These are phyloP conservation scores for Alternaria panax DNA, from an alignment of 2,329 filamentous ascomycete species.

Conservation along the genomic window DNA sequence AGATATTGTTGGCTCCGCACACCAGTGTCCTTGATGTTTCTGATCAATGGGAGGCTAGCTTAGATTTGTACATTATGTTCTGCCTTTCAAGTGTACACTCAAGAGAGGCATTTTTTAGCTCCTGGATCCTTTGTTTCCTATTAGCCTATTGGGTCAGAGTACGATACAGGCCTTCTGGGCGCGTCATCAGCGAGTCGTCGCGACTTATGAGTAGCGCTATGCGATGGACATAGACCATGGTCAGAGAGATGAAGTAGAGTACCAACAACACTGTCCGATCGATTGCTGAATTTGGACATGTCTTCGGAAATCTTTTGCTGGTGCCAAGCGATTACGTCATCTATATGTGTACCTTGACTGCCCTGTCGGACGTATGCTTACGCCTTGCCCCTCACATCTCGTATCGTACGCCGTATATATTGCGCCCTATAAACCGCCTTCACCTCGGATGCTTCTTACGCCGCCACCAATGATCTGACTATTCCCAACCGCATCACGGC, in stretches of 20 bases:
- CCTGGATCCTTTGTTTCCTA: no score
- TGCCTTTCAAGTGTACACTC: neutral
- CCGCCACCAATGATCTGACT: neutral
- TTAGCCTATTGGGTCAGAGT: no score
- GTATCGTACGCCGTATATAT: neutral
- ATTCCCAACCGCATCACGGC: neutral
- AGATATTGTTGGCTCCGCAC: no score
- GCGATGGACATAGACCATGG: neutral
- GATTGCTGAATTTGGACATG: neutral
- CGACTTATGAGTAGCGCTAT: no score
- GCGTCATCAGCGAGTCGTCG: no score
- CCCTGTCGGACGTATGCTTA: neutral
- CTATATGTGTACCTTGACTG: neutral
- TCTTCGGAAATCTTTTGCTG: neutral
- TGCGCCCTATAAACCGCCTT: neutral
- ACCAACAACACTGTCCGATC: neutral
- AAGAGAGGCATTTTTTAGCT: neutral
- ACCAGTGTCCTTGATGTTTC: no score
- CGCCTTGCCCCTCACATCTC: neutral
- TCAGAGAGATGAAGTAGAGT: neutral
- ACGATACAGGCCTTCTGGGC: no score
- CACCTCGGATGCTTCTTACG: neutral
- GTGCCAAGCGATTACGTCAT: slow-evolving; percentile 2
- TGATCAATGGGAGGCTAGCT: no score
- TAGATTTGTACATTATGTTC: no score